Base-by-base conservation (phyloP, 352 stramenopile genomes). In the Phytophthora nicotianae region DNA sequence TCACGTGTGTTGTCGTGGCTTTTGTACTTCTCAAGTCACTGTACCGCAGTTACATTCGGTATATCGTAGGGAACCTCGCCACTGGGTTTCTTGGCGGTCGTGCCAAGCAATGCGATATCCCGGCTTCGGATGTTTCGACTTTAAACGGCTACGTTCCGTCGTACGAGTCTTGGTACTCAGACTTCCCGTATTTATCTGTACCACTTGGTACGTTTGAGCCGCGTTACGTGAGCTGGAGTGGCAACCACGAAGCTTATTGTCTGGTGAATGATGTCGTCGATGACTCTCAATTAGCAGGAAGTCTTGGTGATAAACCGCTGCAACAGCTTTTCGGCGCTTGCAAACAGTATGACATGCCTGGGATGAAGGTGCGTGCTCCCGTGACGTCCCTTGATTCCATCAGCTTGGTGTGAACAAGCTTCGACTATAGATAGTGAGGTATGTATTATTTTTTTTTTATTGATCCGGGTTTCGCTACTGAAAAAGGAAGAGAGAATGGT, bases 161-260 rank as follows among this genome's bases (percentile, higher is more conserved):
- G 9, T 90, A 85, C 40, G 79, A 87, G 54, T 86, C 78, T n/a
- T 82, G 66, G 74, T 90, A 86, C 58, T 86, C 81, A 17, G 81
- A 87, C 45, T 90, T 90, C 23, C 78, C 81, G 11, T 88, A 80
- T 26, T 61, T 90, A 2, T 85, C 76, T 24, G 81, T 90, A 3
- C 67, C 81, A n/a, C 61, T 90, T 21, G 58, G 50, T 24, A 53
- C 67, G 17, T 88, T 90, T 54, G 79, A 88, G 38, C 58, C 75
- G 35, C 68, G 73, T 27, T 88, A 75, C 49, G 76, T 90, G 53
- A 75, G 54, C 45, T 90, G 81, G 81, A 81, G 70, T 9, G 79
- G 81, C 2, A 70, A 88, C 51, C 77, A 86, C 58, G 52, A 67
- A 17, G 64, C 59, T 0, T 90, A 90, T 62, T 86, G 76, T 20